These are phyloP conservation scores for Salix arbutifolia DNA, from an alignment of 345 rosid genomes.

Conservation along the genomic window DNA sequence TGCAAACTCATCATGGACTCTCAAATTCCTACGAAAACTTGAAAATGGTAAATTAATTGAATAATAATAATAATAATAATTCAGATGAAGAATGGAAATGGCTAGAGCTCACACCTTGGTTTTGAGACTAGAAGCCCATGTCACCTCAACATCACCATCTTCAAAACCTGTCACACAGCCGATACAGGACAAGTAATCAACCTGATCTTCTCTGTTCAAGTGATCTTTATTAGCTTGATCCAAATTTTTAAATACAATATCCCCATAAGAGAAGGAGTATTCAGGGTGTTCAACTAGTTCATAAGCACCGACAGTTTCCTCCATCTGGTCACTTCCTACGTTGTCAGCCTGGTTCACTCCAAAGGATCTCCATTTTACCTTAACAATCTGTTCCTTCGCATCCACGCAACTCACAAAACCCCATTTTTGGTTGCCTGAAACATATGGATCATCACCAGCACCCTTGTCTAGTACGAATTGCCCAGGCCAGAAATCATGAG, in stretches of 20 bases:
- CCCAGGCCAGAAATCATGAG: slow-evolving; percentile 87
- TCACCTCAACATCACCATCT: slow-evolving; percentile 68
- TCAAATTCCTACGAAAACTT: neutral
- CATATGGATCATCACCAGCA: slow-evolving; percentile 36
- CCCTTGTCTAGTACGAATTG: slow-evolving; percentile 78
- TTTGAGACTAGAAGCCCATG: slow-evolving; percentile 68
- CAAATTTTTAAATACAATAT: slow-evolving; percentile 53
- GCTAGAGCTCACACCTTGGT: slow-evolving; percentile 48
- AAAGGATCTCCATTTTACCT: slow-evolving; percentile 57
- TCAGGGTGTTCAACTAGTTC: slow-evolving; percentile 88
- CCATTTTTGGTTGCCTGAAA: slow-evolving; percentile 49
- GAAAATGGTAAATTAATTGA: neutral
- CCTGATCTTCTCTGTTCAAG: slow-evolving; percentile 20
- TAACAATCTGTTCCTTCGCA: slow-evolving; percentile 73
- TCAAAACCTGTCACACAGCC: slow-evolving; percentile 70
- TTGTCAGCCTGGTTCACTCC: slow-evolving; percentile 28
- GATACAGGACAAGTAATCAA: slow-evolving; percentile 49
- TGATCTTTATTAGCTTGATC: slow-evolving; percentile 22
- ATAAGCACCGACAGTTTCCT: slow-evolving; percentile 75
- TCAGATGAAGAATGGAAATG: slow-evolving; percentile 1
- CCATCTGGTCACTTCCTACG: slow-evolving; percentile 30
- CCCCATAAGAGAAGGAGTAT: slow-evolving; percentile 60
- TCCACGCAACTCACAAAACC: slow-evolving; percentile 62
- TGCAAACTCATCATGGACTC: slow-evolving; percentile 1
- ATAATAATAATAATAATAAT: neutral